Evolutionary conservation across 345 rosid species (phyloP).

Genomic region (Salix dunnii): DNA sequence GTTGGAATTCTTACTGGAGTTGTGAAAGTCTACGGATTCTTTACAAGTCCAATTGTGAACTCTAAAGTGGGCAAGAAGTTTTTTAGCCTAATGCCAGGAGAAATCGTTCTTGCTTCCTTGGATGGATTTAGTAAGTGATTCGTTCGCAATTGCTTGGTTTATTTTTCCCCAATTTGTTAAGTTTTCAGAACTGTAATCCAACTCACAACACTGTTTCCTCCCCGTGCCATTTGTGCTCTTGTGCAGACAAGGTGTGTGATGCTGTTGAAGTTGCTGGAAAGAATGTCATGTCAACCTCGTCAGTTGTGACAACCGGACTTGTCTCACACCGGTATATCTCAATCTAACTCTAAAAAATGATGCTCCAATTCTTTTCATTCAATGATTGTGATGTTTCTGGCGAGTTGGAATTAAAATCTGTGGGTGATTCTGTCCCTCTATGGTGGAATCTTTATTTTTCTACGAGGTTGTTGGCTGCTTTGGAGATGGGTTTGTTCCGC

Average conservation of each 20-base stretch:
- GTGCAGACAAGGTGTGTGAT: slow-evolving; percentile 62
- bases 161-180: background rate
- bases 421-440: background rate
- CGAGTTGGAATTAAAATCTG: slow-evolving; percentile 9
- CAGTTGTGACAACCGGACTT: slow-evolving; percentile 78
- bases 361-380: background rate
- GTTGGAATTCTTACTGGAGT: slow-evolving; percentile 77
- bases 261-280: slow-evolving; percentile 92
- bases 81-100: slow-evolving; percentile 78
- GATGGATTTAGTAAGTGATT: slow-evolving; percentile 88
- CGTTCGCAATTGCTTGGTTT: background rate
- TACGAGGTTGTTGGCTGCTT: background rate
- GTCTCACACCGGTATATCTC: slow-evolving; percentile 61
- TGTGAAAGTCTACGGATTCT: slow-evolving; percentile 67
- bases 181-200: background rate
- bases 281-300: slow-evolving; percentile 85
- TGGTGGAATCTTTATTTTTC: background rate
- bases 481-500: background rate
- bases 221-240: background rate
- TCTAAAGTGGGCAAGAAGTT: slow-evolving; percentile 81
- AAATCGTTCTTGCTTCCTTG: slow-evolving; percentile 85
- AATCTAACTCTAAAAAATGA: background rate
- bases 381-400: background rate
- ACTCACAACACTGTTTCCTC: background rate
- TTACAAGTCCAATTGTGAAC: slow-evolving; percentile 77